Base-by-base conservation (phyloP, 805 yeast genomes). In the Candida glaebosa region DNA sequence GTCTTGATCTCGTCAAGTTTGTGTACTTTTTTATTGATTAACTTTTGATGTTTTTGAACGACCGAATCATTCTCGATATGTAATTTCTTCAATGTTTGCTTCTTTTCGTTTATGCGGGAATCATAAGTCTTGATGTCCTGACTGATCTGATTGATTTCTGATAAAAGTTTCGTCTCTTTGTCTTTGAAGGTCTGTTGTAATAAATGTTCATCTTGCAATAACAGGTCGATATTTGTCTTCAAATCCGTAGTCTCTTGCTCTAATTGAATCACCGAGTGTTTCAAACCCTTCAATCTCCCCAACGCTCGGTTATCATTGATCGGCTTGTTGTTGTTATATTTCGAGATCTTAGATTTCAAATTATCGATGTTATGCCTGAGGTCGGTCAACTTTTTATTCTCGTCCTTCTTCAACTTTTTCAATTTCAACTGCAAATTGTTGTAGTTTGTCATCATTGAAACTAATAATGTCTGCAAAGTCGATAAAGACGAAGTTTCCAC, bases 231-330 rank as follows among this genome's bases (percentile, higher is more conserved):
- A 31, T 53, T 46, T 22, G 38, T 38, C 18, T 53, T 50, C 34
- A 65, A 50, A 6, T 47, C 52, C 12, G 47, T 46, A 15, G 68
- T 60, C 30, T 69, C 75, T 19, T 44, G 41, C 43, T 69, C 72
- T 36, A 67, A 51, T 48, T 69, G 74, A 12, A 52, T 50, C 3
- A 67, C 69, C 0, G 67, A 55, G 41, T 68, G 71, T 44, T 68
- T 60, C 34, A 69, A 57, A 5, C 73, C 70, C 44, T 63, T 65
- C 26, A 69, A 48, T 41, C 67, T 69, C 3, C 71, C 67, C 43
- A 60, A 54, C 0, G 55, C 47, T 37, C 69, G 50, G 18, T 52
- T 57, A 32, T 69, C 72, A 41, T 51, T 58, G 12, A 42, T 37
- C 10, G 34, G 42, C 28, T 51, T 54, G 31, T 44, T 49, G 10